Base-by-base conservation (phyloP, 371 early-diverging fungal species). In the Mortierella sp. region DNA sequence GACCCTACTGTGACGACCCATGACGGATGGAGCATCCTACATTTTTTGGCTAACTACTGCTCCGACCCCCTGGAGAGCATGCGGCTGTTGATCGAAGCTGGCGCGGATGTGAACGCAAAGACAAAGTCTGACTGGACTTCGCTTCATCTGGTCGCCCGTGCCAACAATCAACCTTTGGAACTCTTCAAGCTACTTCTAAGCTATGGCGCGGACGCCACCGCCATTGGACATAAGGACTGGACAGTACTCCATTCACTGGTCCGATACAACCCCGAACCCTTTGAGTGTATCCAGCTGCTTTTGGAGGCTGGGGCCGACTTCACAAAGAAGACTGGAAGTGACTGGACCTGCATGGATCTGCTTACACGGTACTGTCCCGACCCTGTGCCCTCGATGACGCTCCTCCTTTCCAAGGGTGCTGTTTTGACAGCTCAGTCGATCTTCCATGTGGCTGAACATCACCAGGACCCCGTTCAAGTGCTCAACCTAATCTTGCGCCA, bases 321-420 rank as follows among this genome's bases (percentile, higher is more conserved):
- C 21, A 77, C 80, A 4, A 80, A 80, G 44, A 84, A 84, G 71
- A 84, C 84, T 21, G 84, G 77, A 43, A 80, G 84, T 55, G 84
- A 84, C 40, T 84, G 84, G 84, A 84, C 84, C 4, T 84, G 84
- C 55, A 84, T 84, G 84, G 84, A 84, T 72, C 78, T 84, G 1
- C 48, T 84, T 73, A 84, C 84, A 21, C 80, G 84, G 6, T 84
- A 84, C 51, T 84, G 84, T 53, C 78, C 80, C 3, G 84, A 84
- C 21, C 84, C 84, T 24, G 84, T 84, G 6, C 84, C 84, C 0
- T 84, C 84, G 16, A 80, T 84, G 75, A 80, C 78, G 5, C 48
- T 84, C 16, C 69, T 84, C 26, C 84, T 84, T 34, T 77, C 80
- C 37, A 84, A 80, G 67, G 80, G 80, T 24, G 84, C 84, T 14